Evolutionary conservation across 1,139 yeast genomes (phyloP).

Genomic region (Pichia sp.): DNA sequence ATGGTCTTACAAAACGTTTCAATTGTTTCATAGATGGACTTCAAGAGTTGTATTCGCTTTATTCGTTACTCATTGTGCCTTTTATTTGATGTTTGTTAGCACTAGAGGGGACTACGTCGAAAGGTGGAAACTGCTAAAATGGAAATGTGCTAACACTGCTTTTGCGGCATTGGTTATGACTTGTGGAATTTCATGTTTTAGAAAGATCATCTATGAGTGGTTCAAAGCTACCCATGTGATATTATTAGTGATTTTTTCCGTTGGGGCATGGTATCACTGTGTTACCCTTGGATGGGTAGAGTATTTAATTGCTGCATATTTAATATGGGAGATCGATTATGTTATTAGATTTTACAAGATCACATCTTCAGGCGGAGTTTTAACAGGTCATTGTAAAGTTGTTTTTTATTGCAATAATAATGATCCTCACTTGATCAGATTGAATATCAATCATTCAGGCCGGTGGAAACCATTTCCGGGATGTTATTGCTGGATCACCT

Average conservation of each 20-base stretch:
- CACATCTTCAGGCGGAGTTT: slow-evolving; percentile 32
- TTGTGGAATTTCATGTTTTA: slow-evolving; percentile 25
- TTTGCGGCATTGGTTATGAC: slow-evolving; percentile 25
- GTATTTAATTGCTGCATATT: slow-evolving; percentile 30
- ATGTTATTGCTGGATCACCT: slow-evolving; percentile 30
- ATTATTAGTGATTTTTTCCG: slow-evolving; percentile 33
- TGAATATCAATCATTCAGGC: slow-evolving; percentile 31
- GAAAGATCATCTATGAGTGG: slow-evolving; percentile 37
- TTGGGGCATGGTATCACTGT: slow-evolving; percentile 41
- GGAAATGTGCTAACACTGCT: slow-evolving; percentile 32
- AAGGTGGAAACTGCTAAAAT: slow-evolving; percentile 34
- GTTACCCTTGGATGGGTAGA: slow-evolving; percentile 43
- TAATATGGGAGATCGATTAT: slow-evolving; percentile 36
- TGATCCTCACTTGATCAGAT: slow-evolving; percentile 25
- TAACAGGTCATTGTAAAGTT: slow-evolving; percentile 32
- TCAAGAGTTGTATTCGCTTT: slow-evolving; percentile 39
- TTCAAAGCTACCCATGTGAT: slow-evolving; percentile 36
- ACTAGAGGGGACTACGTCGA: slow-evolving; percentile 33
- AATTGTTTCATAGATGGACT: slow-evolving; percentile 52
- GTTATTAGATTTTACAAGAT: slow-evolving; percentile 29
- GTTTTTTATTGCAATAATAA: slow-evolving; percentile 14
- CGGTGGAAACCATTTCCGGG: slow-evolving; percentile 36
- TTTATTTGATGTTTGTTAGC: slow-evolving; percentile 29
- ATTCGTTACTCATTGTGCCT: slow-evolving; percentile 33
- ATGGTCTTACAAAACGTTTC: slow-evolving; percentile 52